These are phyloP conservation scores for Flaveria floridana DNA, from an alignment of 140 eudicot genomes.

Conservation along the genomic window DNA sequence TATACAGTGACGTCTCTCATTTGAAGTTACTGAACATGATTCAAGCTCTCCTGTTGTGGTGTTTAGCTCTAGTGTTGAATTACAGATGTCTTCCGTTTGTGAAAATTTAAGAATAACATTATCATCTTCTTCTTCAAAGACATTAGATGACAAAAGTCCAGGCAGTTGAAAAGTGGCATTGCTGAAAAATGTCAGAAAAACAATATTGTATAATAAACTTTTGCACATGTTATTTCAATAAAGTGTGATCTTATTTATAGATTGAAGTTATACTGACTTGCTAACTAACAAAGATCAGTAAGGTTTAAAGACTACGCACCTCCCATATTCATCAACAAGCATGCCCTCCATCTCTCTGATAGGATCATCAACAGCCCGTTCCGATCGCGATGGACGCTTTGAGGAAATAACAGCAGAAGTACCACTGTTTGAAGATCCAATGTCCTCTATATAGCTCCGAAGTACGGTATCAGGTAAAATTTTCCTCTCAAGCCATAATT, in stretches of 20 bases:
- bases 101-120: constrained; percentile 45
- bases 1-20: constrained; percentile 77
- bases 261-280: constrained; percentile 1
- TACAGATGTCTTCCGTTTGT: constrained; percentile 36
- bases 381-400: constrained; percentile 83
- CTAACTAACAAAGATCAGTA: neutral
- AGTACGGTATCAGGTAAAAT: constrained; percentile 73
- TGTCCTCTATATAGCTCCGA: constrained; percentile 58
- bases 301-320: constrained; percentile 39
- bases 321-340: constrained; percentile 96
- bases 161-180: constrained; percentile 84
- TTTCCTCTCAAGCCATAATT: constrained; percentile 85
- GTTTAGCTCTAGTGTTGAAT: constrained; percentile 39
- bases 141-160: constrained; percentile 63
- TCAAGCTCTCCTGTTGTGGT: constrained; percentile 43
- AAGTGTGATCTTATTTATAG: neutral
- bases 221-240: neutral
- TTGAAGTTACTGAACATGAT: constrained; percentile 51
- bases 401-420: constrained; percentile 46
- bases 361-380: constrained; percentile 89
- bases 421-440: constrained; percentile 63
- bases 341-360: constrained; percentile 95
- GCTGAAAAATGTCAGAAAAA: constrained; percentile 41
- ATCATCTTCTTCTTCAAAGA: constrained; percentile 76
- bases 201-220: neutral